Base-by-base conservation (phyloP, 2,329 filamentous ascomycete genomes). In the Phaeosphaeria sp. region DNA sequence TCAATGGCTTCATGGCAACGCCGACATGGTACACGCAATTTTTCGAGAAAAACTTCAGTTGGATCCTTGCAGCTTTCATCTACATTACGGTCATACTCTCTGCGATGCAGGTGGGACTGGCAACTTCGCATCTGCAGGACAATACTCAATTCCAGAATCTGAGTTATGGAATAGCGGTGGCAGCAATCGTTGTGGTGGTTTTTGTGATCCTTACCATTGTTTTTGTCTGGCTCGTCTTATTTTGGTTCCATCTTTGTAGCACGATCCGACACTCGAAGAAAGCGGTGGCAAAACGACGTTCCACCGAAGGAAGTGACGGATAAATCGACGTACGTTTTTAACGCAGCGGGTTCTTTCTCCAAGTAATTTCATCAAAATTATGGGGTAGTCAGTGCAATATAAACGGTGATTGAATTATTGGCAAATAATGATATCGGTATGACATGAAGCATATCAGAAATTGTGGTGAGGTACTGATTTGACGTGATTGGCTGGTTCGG, bases 71-170 rank as follows among this genome's bases (percentile, higher is more conserved):
- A 6, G 49, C 54, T 7, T 61, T 65, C 52, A 52, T 51, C 42
- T 20, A 46, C 25, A 17, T 59, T 20, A 52, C 55, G 18, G 50
- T 65, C 17, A 15, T 59, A 7, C 30, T 65, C 17, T 57, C 63
- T 5, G 61, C 63, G 15, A 36, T 66, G 25, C 59, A 66, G 40
- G 58, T 64, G 17, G 63, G 61, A 2, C 58, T 64, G 33, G 61
- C 53, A 27, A 63, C 60, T 6, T 15, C 18, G 11, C 17, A 9
- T 20, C 49, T 63, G 57, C 51, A 63, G 22, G 43, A 47, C 22
- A 57, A 57, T 48, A 22, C 8, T 18, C 8, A 8, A 44, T 65
- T 60, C 30, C 55, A 60, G 39, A 51, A 30, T 18, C 45, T 44
- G 6, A 58, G 57, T 27, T 61, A 57, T 42, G 54, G 60, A n/a